Base-by-base conservation (phyloP, 148 eudicot species). In the Salicornia ramosissima region DNA sequence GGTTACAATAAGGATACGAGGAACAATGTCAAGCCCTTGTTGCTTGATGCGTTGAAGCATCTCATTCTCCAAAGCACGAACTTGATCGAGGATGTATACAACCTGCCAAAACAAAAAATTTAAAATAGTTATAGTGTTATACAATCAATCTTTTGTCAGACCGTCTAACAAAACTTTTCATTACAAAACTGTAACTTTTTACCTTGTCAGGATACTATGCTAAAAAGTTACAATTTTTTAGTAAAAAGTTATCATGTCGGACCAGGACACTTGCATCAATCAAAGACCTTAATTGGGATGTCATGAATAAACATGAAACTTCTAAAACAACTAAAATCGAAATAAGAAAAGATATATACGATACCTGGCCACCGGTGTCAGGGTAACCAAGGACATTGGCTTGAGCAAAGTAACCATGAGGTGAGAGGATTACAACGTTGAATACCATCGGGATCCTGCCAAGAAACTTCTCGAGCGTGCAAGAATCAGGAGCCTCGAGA, bases 361-460 rank as follows among this genome's bases (percentile, higher is more conserved):
- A n/a, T n/a, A 87, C 97, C 88, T 94, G 99, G 67, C 99, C 99
- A 72, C 99, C 99, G 53, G 99, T 94, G 70, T 94, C 99, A 10
- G 99, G 99, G 71, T 88, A 94, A 0, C 99, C 99, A 69, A 94
- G 86, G 31, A 94, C 99, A 58, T 94, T 84, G 49, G 84, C 97
- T 73, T 94, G 99, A 58, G 99, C 99, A 71, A 94, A 94, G 86
- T 90, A 94, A 15, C 99, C 99, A 30, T 94, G 99, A 28, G 99
- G 99, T 0, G 99, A 88, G 45, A 94, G 97, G 56, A 94, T 94
- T 52, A 94, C 96, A 31, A 94, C 99, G 56, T 94, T 94, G 90
- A 94, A 94, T 31, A 90, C 97, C 99, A 90, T 88, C 0, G 99
- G 99, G 34, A 94, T 84, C 49, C 87, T 79, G 1, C 99, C 96